Percentiles rank a stretch among this genome's conserved stretches.
phyloP scores from a whole-genome alignment of 176 grass and related monocot species.

The Phyllostachys edulis region DNA sequence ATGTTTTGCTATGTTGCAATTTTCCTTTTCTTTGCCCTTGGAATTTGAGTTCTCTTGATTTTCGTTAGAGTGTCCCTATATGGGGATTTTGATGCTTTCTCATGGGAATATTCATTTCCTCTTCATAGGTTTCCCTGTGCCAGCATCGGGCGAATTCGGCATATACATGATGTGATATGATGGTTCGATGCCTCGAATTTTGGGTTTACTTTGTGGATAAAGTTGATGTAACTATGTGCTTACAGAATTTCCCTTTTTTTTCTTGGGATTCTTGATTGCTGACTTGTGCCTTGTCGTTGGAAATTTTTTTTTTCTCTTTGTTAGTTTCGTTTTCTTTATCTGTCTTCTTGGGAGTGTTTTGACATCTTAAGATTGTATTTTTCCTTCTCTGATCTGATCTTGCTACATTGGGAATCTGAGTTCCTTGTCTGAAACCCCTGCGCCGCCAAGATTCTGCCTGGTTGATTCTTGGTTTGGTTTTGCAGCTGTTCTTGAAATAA shows the following conservation, averaged over 20 bases:
- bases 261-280: conserved; percentile 12
- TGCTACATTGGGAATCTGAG: neutral
- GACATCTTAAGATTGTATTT: neutral
- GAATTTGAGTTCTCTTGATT: neutral
- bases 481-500: conserved; percentile 10
- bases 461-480: conserved; percentile 19
- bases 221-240: conserved; percentile 21
- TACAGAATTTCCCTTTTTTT: neutral
- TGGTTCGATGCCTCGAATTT: conserved; percentile 28
- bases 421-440: conserved; percentile 4
- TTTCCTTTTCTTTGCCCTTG: neutral
- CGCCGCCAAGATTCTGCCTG: neutral
- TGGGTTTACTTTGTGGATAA: conserved; percentile 28
- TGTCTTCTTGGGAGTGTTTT: neutral
- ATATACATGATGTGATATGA: conserved; percentile 26
- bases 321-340: neutral
- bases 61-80: neutral
- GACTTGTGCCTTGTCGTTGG: neutral
- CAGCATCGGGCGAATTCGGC: neutral
- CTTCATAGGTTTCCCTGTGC: neutral
- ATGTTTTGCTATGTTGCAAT: neutral
- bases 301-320: neutral
- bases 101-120: conserved; percentile 19
- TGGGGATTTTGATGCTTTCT: neutral
- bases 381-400: conserved; percentile 12